Evolutionary conservation across 495 filamentous ascomycete genomes (phyloP).

Genomic region (Pyrenula aspistea): DNA sequence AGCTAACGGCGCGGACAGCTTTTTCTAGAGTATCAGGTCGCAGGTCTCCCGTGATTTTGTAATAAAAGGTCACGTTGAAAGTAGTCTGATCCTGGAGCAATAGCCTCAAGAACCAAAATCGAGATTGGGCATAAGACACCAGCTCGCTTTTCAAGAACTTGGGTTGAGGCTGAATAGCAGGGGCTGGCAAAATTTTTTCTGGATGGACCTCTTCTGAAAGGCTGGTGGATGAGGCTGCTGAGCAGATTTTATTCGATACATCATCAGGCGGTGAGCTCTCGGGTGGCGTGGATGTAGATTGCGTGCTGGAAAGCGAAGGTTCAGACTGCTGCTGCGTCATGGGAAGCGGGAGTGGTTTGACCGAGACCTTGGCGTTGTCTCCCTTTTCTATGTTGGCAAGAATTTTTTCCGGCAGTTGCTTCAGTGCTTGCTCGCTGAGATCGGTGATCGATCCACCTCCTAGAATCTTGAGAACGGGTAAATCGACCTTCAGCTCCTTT

Average conservation of each 20-base stretch:
- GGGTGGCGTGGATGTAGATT: not conserved
- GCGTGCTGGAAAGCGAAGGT: not conserved
- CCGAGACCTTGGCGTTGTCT: not conserved
- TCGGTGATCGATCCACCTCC: slow-evolving; percentile 15
- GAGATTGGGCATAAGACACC: slow-evolving; percentile 28
- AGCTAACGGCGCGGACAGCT: slow-evolving; percentile 14
- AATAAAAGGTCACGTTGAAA: slow-evolving; percentile 16
- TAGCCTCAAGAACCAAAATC: slow-evolving; percentile 31
- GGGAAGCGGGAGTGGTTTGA: not conserved
- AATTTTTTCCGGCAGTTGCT: not conserved
- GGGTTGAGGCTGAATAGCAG: not conserved
- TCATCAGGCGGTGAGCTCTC: not conserved
- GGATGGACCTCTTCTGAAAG: not conserved
- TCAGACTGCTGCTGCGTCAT: not conserved
- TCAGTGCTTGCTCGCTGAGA: not conserved
- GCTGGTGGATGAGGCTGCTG: not conserved
- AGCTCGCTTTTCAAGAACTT: not conserved
- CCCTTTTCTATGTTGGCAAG: not conserved
- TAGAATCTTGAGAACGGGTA: slow-evolving; percentile 41
- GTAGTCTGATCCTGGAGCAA: slow-evolving; percentile 22
- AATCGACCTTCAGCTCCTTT: slow-evolving; percentile 24
- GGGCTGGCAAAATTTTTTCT: not conserved
- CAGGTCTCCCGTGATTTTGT: slow-evolving; percentile 3
- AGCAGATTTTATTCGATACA: not conserved
- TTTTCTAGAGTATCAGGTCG: slow-evolving; percentile 11